Evolutionary conservation across 208 protist species (phyloP), one percentile per base, ranked within the genome.

Genomic region (Trypanosoma platydactyli): DNA sequence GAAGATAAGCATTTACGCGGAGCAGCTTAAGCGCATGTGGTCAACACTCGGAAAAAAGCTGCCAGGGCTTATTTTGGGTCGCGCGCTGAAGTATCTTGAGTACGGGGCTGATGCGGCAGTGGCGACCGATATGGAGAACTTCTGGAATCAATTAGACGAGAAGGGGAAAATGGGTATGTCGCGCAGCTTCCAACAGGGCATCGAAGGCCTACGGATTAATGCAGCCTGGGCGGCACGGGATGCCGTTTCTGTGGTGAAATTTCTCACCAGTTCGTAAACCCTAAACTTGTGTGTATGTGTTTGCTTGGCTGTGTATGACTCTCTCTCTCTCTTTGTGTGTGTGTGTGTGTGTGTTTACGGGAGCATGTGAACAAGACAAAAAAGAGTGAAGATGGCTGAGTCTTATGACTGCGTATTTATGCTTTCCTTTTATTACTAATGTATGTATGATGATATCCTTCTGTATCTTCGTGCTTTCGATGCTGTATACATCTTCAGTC

Each of bases 61-160:
- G 42, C 84, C 84, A 2, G 68, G 75, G 0, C 68, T 91, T 50
- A 65, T 88, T 48, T 58, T 88, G 5, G 78, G 77, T 5, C 53
- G 81, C 16, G 58, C 82, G 40, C 50, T 91, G 54, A 88, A 86
- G 54, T 62, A 76, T 25, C 20, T 90, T 16, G 83, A 82, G 42
- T 24, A 81, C 41, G 56, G 74, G 53, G 40, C 79, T 6, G 81
- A 89, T 41, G 61, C 33, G 12, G 35, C 57, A 0, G 35, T 87
- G 33, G 81, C 68, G n/a, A 60, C 25, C 15, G 50, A 68, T 50
- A 71, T 94, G 69, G 71, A 79, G 27, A n/a, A 5, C 2, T 90
- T 92, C 60, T 86, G 72, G 60, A 63, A 42, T 48, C 22, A 56
- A 16, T 50, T 89, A 27, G 59, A 68, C 64, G 73, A 80, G 20